Evolutionary conservation across 2,329 filamentous ascomycete species (phyloP).

Genomic region (Penicillium paneum): DNA sequence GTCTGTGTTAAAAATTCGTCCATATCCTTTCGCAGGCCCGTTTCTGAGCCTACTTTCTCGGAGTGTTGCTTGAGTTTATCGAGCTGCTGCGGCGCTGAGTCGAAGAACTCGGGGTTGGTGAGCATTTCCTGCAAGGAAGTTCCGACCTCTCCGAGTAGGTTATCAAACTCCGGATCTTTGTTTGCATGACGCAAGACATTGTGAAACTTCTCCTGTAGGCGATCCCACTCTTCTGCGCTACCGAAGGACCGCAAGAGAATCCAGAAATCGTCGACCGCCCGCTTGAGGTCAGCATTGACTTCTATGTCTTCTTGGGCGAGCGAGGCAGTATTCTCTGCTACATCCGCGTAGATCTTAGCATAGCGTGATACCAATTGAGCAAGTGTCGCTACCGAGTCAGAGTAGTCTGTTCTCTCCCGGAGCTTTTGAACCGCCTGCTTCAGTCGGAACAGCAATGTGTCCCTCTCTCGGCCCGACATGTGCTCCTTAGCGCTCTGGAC

Average conservation of each 20-base stretch:
- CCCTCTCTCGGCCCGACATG: conserved; percentile 66
- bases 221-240: conserved; percentile 69
- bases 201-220: conserved; percentile 65
- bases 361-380: conserved; percentile 74
- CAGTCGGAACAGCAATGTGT: conserved; percentile 70
- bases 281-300: conserved; percentile 70
- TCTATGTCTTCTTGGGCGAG: conserved; percentile 68
- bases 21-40: conserved; percentile 68
- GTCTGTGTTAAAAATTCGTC: conserved; percentile 68
- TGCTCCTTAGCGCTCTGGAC: conserved; percentile 71
- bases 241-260: conserved; percentile 76
- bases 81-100: conserved; percentile 66
- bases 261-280: conserved; percentile 78
- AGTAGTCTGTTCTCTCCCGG: conserved; percentile 74
- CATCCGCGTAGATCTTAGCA: conserved; percentile 71
- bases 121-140: conserved; percentile 75
- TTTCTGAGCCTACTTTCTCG: conserved; percentile 59
- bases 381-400: conserved; percentile 77
- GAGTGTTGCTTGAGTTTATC: conserved; percentile 57
- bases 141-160: conserved; percentile 69
- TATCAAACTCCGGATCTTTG: conserved; percentile 78
- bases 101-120: conserved; percentile 81
- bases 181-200: conserved; percentile 69
- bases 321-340: conserved; percentile 63
- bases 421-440: conserved; percentile 73